Evolutionary conservation across 176 grass and related monocot species (phyloP).

Genomic region (Pharus latifolius): DNA sequence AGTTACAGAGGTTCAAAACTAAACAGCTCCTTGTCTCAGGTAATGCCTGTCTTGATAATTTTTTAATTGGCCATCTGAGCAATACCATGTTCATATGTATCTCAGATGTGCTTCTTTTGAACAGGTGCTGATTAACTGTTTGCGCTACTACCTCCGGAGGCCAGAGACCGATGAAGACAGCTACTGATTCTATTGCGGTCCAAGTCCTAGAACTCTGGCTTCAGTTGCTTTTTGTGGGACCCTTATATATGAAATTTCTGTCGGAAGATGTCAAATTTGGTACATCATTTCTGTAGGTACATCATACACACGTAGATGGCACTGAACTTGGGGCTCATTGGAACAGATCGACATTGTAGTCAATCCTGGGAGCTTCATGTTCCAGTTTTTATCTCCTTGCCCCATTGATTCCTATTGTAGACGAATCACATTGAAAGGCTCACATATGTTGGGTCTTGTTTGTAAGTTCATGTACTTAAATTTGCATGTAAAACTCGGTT

Average conservation of each 20-base stretch:
- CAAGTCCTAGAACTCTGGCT: neutral
- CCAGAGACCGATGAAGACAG: conserved; percentile 93
- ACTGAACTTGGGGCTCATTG: conserved; percentile 12
- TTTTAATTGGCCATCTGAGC: conserved; percentile 3
- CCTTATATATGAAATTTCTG: conserved; percentile 7
- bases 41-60: neutral
- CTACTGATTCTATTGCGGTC: conserved; percentile 41
- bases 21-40: conserved; percentile 74
- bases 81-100: neutral
- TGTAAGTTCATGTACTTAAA: neutral
- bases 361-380: neutral
- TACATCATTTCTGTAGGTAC: neutral
- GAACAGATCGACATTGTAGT: neutral
- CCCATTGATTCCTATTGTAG: conserved; percentile 1
- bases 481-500: conserved; percentile 13
- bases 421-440: conserved; percentile 16
- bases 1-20: conserved; percentile 96
- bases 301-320: neutral
- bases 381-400: neutral
- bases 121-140: conserved; percentile 59
- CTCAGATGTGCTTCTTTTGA: no score
- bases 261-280: neutral
- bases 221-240: neutral
- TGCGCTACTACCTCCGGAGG: conserved; percentile 89
- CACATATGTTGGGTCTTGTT: neutral